These are phyloP conservation scores for Polytrichum formosum DNA, from an alignment of 225 moss, liverwort and hornwort genomes.

Conservation along the genomic window DNA sequence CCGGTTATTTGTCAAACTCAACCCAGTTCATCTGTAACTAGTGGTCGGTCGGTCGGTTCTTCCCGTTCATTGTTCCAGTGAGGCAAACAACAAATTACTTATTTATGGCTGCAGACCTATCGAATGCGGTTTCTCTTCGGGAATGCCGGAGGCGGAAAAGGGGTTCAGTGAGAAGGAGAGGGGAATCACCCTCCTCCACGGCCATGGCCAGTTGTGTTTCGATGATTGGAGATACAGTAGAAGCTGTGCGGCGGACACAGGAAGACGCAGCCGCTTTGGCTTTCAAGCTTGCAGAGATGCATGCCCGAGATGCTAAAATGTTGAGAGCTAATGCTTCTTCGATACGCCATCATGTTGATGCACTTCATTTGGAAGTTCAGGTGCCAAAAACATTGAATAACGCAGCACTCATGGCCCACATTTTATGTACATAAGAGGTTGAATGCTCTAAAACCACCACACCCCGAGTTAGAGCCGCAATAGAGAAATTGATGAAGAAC, in stretches of 20 bases:
- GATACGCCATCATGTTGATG: conserved; percentile 41
- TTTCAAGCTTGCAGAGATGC: conserved; percentile 35
- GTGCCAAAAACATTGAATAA: conserved; percentile 8
- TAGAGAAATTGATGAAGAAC: too few species aligned
- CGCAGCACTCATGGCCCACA: too few species aligned
- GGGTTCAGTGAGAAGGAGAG: conserved; percentile 14
- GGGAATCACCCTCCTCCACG: neutral
- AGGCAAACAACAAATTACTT: too few species aligned
- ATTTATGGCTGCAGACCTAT: neutral
- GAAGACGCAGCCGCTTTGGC: conserved; percentile 36
- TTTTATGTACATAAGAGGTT: too few species aligned
- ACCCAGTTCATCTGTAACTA: too few species aligned
- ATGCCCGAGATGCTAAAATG: conserved; percentile 24
- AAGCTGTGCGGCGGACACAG: conserved; percentile 26
- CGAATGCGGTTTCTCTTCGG: conserved; percentile 4
- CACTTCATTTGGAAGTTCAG: conserved; percentile 37
- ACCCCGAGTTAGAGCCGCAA: too few species aligned
- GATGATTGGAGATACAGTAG: conserved; percentile 28
- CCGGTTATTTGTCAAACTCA: too few species aligned
- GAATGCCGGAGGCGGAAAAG: conserved; percentile 22
- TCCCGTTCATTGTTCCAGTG: too few species aligned
- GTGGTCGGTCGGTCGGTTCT: too few species aligned
- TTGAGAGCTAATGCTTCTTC: conserved; percentile 20
- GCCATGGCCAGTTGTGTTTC: conserved; percentile 23
- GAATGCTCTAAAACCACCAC: too few species aligned